phyloP scores from a whole-genome alignment of 2,329 filamentous ascomycete genomes.

The Penicillium paneum region DNA sequence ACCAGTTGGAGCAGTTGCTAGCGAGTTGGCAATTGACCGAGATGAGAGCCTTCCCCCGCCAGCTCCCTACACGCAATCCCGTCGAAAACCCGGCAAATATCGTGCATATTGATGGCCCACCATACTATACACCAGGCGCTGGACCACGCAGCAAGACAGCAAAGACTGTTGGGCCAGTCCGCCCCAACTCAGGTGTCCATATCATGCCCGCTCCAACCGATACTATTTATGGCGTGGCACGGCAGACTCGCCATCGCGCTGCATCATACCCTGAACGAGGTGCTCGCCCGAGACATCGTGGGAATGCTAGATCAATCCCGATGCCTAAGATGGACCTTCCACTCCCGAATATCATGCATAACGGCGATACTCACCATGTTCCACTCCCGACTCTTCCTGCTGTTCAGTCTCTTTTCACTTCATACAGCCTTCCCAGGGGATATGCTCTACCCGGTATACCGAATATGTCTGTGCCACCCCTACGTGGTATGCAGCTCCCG shows the following conservation, averaged over 20 bases:
- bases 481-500: background rate
- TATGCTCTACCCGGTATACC: background rate
- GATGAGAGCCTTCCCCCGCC: background rate
- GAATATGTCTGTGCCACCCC: background rate
- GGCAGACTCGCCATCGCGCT: background rate
- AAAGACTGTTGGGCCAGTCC: background rate
- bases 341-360: background rate
- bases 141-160: background rate
- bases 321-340: background rate
- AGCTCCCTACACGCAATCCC: background rate
- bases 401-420: background rate
- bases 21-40: background rate
- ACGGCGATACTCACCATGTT: background rate
- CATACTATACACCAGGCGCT: background rate
- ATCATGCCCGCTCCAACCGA: background rate
- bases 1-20: background rate
- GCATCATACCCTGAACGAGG: background rate
- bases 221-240: background rate
- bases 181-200: background rate
- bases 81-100: background rate
- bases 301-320: background rate
- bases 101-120: background rate
- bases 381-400: background rate
- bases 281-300: background rate
- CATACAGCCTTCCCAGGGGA: background rate